These are phyloP conservation scores for Seminavis robusta DNA, from an alignment of 108 stramenopile genomes.

Conservation along the genomic window DNA sequence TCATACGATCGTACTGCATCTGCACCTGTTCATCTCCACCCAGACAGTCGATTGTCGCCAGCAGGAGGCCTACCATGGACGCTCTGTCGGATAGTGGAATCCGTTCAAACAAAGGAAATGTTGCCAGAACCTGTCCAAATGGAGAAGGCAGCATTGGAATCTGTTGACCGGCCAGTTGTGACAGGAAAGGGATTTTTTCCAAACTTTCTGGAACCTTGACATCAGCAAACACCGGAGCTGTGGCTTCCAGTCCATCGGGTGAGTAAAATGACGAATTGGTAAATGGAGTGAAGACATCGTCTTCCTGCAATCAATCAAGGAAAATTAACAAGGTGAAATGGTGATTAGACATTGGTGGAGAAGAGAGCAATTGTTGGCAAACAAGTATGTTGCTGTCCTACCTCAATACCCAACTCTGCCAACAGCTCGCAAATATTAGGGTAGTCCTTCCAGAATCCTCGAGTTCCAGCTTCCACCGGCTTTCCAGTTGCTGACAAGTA, in stretches of 20 bases:
- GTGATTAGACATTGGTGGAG: no score
- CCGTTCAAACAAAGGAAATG: constrained; percentile 87
- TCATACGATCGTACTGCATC: constrained; percentile 90
- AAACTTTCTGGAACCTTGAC: constrained; percentile 37
- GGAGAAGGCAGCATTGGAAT: constrained; percentile 84
- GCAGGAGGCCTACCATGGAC: constrained; percentile 83
- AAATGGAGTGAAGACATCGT: constrained; percentile 82
- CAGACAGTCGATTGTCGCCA: constrained; percentile 87
- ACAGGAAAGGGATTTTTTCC: constrained; percentile 27
- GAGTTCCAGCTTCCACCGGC: constrained; percentile 83
- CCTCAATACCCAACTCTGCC: constrained; percentile 51
- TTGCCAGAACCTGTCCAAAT: constrained; percentile 85
- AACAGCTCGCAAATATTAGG: constrained; percentile 89
- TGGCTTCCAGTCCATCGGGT: constrained; percentile 91
- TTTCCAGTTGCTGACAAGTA: constrained; percentile 72
- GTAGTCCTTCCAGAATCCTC: constrained; percentile 96
- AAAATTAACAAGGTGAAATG: no score
- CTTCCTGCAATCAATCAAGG: constrained; percentile 57
- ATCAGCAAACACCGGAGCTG: constrained; percentile 83
- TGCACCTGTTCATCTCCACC: constrained; percentile 60
- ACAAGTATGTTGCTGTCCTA: no score
- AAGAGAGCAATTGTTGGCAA: no score
- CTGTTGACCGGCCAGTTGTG: constrained; percentile 20
- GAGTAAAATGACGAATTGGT: constrained; percentile 92
- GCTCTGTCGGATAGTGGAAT: constrained; percentile 83